These are phyloP conservation scores for Setaria italica DNA, from an alignment of 202 grass and related monocot genomes.

Conservation along the genomic window DNA sequence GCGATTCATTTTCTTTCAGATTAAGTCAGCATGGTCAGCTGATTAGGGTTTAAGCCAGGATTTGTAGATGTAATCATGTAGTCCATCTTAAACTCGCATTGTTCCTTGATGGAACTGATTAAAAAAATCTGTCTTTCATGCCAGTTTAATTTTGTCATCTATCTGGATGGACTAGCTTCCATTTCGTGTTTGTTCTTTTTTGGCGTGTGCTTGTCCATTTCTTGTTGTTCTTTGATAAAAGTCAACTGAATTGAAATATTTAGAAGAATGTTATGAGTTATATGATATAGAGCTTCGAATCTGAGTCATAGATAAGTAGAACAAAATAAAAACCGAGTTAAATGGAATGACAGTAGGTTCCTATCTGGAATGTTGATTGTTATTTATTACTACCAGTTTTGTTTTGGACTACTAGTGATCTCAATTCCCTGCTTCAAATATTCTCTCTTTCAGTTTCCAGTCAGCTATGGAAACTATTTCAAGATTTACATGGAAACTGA, in stretches of 20 bases:
- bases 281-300: neutral
- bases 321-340: neutral
- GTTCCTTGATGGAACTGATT: conserved; percentile 30
- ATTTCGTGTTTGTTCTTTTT: neutral
- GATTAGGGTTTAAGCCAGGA: conserved; percentile 33
- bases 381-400: neutral
- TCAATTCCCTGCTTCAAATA: neutral
- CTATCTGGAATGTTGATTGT: neutral
- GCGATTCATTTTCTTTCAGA: neutral
- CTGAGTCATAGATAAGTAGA: neutral
- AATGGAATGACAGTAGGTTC: neutral
- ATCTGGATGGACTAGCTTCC: neutral
- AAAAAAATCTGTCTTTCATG: neutral
- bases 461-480: neutral
- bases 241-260: neutral
- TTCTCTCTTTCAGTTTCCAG: neutral
- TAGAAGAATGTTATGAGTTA: neutral
- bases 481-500: conserved; percentile 1
- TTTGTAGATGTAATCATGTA: conserved; percentile 20
- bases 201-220: neutral
- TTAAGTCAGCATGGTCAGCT: conserved; percentile 17
- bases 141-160: neutral
- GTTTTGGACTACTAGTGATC: neutral
- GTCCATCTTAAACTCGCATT: conserved; percentile 13
- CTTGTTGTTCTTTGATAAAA: neutral